Evolutionary conservation across 106 monocot genomes (phyloP).

Genomic region (Platanthera zijinensis): DNA sequence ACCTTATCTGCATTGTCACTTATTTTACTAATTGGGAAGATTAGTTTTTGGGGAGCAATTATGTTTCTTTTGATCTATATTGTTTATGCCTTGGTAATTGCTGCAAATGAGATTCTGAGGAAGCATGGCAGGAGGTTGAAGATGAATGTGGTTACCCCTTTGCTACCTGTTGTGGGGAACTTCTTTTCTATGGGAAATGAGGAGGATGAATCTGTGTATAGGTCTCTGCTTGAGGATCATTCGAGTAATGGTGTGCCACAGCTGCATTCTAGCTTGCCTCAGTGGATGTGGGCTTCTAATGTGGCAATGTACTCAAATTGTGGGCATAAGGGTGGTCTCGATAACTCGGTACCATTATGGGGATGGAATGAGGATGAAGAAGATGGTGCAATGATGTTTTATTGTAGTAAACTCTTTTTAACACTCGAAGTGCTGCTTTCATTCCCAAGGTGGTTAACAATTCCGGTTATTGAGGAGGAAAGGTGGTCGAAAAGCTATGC

Average conservation of each 20-base stretch:
- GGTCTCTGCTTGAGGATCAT: slow-evolving; percentile 50
- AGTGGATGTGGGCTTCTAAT: slow-evolving; percentile 96
- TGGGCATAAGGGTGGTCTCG: slow-evolving; percentile 17
- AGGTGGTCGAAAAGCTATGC: slow-evolving; percentile 88
- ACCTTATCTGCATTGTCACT: slow-evolving; percentile 45
- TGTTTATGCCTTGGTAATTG: slow-evolving; percentile 65
- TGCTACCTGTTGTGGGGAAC: slow-evolving; percentile 72
- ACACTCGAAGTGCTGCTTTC: slow-evolving; percentile 63
- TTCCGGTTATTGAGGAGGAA: slow-evolving; percentile 79
- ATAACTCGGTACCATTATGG: slow-evolving; percentile 42
- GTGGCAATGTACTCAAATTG: slow-evolving; percentile 83
- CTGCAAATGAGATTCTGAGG: slow-evolving; percentile 66
- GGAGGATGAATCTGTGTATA: slow-evolving; percentile 61
- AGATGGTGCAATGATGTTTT: slow-evolving; percentile 9
- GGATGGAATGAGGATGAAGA: slow-evolving; percentile 50
- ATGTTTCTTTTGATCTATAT: slow-evolving; percentile 67
- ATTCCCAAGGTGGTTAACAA: slow-evolving; percentile 78
- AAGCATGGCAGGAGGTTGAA: slow-evolving; percentile 64
- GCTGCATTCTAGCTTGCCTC: slow-evolving; percentile 49
- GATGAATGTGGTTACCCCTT: slow-evolving; percentile 63
- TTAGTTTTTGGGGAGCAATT: slow-evolving; percentile 63
- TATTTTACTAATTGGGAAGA: slow-evolving; percentile 60
- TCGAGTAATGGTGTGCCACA: slow-evolving; percentile 21
- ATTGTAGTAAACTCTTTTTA: slow-evolving; percentile 34
- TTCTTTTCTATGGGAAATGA: slow-evolving; percentile 47